Conservation (phyloP, 805 yeast species). For the Kluyveromyces lactis region DNA sequence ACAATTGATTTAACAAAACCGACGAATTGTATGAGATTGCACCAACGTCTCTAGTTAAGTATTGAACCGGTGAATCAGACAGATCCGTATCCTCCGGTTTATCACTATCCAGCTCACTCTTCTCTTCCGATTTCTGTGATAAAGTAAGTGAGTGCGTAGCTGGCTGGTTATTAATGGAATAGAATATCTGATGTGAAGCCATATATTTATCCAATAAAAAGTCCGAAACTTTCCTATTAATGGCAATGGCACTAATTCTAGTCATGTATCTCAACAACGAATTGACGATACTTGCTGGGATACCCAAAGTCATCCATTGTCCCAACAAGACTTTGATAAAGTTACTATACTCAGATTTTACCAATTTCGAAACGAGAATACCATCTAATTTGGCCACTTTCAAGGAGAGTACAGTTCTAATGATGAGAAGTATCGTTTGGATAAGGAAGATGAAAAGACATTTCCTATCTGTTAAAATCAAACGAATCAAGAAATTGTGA, state of each 20-base stretch:
- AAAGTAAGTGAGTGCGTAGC: slow-evolving; percentile 54
- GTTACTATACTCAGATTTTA: slow-evolving; percentile 55
- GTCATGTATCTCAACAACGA: slow-evolving; percentile 58
- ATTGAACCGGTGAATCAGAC: slow-evolving; percentile 9
- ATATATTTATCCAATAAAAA: slow-evolving; percentile 62
- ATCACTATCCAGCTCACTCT: slow-evolving; percentile 61
- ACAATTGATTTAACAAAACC: slow-evolving; percentile 68
- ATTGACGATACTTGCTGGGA: slow-evolving; percentile 79
- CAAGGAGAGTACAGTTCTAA: slow-evolving; percentile 66
- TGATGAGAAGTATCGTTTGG: slow-evolving; percentile 53
- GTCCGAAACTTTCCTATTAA: slow-evolving; percentile 58
- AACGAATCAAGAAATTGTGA: slow-evolving; percentile 17
- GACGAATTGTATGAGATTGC: slow-evolving; percentile 66
- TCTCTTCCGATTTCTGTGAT: slow-evolving; percentile 44
- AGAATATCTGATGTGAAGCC: slow-evolving; percentile 39
- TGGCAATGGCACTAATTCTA: slow-evolving; percentile 44
- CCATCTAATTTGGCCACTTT: slow-evolving; percentile 87
- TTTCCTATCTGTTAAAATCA: slow-evolving; percentile 22
- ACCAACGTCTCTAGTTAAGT: slow-evolving; percentile 65
- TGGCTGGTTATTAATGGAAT: slow-evolving; percentile 39
- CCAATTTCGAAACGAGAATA: slow-evolving; percentile 68
- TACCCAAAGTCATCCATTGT: slow-evolving; percentile 76
- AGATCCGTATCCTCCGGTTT: slow-evolving; percentile 8
- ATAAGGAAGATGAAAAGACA: slow-evolving; percentile 30
- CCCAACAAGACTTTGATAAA: slow-evolving; percentile 53